Evolutionary conservation across 805 yeast genomes (phyloP).

Genomic region (Lachancea nothofagi): DNA sequence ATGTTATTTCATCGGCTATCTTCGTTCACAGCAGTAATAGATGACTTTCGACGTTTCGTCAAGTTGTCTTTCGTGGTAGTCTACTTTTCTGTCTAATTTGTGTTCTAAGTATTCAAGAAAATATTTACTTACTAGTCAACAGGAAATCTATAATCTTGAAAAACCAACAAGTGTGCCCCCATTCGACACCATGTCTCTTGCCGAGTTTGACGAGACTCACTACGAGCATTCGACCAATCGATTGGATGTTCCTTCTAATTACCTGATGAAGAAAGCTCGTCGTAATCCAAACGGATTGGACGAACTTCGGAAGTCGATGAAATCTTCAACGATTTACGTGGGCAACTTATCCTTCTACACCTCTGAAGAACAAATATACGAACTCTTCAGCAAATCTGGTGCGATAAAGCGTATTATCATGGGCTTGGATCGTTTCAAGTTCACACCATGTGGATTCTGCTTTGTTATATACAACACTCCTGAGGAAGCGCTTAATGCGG

Average conservation of each 20-base stretch:
- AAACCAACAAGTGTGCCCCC: too few species aligned
- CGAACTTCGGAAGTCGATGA: constrained; percentile 59
- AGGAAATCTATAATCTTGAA: too few species aligned
- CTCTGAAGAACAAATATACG: constrained; percentile 91
- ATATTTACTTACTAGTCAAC: neutral
- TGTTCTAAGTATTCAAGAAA: too few species aligned
- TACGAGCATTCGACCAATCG: constrained; percentile 62
- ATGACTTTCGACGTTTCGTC: too few species aligned
- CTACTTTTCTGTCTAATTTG: too few species aligned
- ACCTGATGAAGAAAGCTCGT: constrained; percentile 61
- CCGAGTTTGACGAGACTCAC: constrained; percentile 48
- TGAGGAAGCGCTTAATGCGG: constrained; percentile 71
- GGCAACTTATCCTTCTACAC: constrained; percentile 88
- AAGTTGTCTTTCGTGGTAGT: too few species aligned
- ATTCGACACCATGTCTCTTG: constrained; percentile 33
- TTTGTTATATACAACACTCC: constrained; percentile 73
- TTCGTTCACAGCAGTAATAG: too few species aligned
- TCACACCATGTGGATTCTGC: constrained; percentile 65
- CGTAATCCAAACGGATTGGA: constrained; percentile 46
- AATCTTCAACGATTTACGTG: constrained; percentile 76
- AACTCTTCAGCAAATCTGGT: constrained; percentile 79
- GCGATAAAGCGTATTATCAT: constrained; percentile 73
- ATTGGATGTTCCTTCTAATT: constrained; percentile 66
- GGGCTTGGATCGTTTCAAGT: constrained; percentile 89
- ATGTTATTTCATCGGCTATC: too few species aligned